phyloP scores from a whole-genome alignment of 176 grass and related monocot species.

The Eragrostis nindensis region DNA sequence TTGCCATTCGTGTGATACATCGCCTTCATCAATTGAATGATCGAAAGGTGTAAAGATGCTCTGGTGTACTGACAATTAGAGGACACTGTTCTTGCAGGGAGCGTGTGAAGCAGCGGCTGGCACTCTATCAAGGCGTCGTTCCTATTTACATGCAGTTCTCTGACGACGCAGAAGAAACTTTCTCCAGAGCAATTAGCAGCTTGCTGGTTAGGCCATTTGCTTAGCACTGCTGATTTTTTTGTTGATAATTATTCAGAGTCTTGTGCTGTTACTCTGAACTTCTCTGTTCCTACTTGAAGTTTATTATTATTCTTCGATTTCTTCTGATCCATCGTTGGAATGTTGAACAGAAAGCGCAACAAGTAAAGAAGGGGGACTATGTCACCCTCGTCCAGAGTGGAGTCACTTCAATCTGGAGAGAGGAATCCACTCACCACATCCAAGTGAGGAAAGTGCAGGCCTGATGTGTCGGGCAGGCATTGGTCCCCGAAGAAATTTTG shows the following conservation, averaged over 20 bases:
- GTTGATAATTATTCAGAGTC: neutral
- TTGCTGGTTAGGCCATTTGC: conserved; percentile 64
- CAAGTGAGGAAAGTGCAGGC: conserved; percentile 84
- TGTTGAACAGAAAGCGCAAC: conserved; percentile 56
- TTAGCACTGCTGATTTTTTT: conserved; percentile 7
- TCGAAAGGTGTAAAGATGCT: conserved; percentile 10
- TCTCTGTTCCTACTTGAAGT: neutral
- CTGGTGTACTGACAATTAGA: neutral
- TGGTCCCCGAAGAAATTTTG: conserved; percentile 48
- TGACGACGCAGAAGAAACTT: conserved; percentile 91
- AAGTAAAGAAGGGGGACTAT: conserved; percentile 73
- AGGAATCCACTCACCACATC: conserved; percentile 87
- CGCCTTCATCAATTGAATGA: conserved; percentile 12
- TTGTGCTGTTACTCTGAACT: neutral
- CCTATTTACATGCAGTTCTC: conserved; percentile 94
- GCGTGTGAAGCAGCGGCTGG: conserved; percentile 80
- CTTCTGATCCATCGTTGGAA: conserved; percentile 30
- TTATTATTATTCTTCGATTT: neutral
- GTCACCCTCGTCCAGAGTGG: conserved; percentile 98
- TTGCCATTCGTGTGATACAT: conserved; percentile 1
- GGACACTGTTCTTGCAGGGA: conserved; percentile 55
- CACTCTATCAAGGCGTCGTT: conserved; percentile 87
- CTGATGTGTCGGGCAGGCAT: conserved; percentile 11
- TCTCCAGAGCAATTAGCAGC: conserved; percentile 76
- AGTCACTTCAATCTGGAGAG: conserved; percentile 87